These are phyloP conservation scores for Backusella morwellensis DNA, from an alignment of 192 early-diverging fungal genomes.

Conservation along the genomic window DNA sequence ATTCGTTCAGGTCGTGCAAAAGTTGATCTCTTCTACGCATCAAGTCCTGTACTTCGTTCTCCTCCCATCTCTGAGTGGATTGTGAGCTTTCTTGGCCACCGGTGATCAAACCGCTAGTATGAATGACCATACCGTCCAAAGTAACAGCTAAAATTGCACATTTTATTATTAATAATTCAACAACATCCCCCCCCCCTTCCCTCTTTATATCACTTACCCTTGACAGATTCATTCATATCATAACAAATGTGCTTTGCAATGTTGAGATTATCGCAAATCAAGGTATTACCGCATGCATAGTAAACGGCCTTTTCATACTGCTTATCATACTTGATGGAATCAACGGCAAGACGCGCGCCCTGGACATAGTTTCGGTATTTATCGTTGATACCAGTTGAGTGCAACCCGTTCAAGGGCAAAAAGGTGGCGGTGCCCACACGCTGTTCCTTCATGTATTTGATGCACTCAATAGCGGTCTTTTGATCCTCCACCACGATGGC, in stretches of 20 bases:
- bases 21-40: conserved; percentile 69
- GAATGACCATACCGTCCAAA: conserved; percentile 92
- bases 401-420: conserved; percentile 86
- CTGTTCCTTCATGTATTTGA: conserved; percentile 91
- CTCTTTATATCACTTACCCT: conserved; percentile 46
- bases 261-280: conserved; percentile 88
- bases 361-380: conserved; percentile 71
- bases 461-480: conserved; percentile 93
- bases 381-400: conserved; percentile 74
- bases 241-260: conserved; percentile 88
- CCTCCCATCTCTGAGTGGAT: conserved; percentile 77
- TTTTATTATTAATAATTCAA: background rate
- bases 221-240: conserved; percentile 77
- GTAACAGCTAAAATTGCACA: conserved; percentile 61
- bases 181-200: background rate
- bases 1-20: conserved; percentile 66
- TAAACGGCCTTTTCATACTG: conserved; percentile 76
- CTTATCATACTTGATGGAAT: conserved; percentile 86
- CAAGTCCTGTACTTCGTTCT: conserved; percentile 81
- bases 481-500: conserved; percentile 93
- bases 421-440: conserved; percentile 91
- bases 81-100: conserved; percentile 62
- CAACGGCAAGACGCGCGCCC: conserved; percentile 90
- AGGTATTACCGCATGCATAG: conserved; percentile 88
- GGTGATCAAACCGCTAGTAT: conserved; percentile 95